Conservation (phyloP, 495 filamentous ascomycete species). For the Aspergillus sparsus region DNA sequence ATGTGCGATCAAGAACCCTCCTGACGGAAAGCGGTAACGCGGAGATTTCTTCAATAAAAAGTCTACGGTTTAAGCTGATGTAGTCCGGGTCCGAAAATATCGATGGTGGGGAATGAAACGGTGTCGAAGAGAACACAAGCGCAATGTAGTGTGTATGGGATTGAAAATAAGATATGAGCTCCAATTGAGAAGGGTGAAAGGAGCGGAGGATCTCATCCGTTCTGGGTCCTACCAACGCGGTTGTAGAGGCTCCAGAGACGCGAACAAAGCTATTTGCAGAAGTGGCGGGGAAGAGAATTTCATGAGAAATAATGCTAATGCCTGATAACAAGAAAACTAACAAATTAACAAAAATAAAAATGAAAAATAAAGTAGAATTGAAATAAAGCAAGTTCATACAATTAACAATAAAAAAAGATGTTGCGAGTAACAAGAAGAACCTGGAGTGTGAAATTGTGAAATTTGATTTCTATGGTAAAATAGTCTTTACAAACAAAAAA, state of each 20-base stretch:
- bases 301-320: slow-evolving; percentile 1
- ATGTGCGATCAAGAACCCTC: slow-evolving; percentile 30
- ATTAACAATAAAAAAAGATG: too few species aligned
- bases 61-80: slow-evolving; percentile 1
- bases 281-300: slow-evolving; percentile 15
- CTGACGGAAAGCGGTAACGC: slow-evolving; percentile 24
- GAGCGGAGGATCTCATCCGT: slow-evolving; percentile 17
- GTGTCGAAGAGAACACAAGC: not conserved
- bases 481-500: too few species aligned
- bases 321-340: not conserved
- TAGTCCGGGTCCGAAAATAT: not conserved
- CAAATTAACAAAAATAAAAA: not conserved
- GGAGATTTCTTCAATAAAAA: not conserved
- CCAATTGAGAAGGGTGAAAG: slow-evolving; percentile 9
- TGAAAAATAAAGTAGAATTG: not conserved
- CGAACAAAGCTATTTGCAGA: slow-evolving; percentile 19
- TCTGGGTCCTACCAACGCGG: slow-evolving; percentile 20
- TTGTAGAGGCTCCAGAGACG: slow-evolving; percentile 7
- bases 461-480: too few species aligned
- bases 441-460: too few species aligned
- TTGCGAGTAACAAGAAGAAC: too few species aligned
- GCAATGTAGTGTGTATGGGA: not conserved
- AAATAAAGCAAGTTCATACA: too few species aligned
- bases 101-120: slow-evolving; percentile 5
- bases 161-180: slow-evolving; percentile 3